Evolutionary conservation across 2,329 filamentous ascomycete genomes (phyloP), one percentile per base, ranked within the genome.

Genomic region (Colletotrichum sidae): DNA sequence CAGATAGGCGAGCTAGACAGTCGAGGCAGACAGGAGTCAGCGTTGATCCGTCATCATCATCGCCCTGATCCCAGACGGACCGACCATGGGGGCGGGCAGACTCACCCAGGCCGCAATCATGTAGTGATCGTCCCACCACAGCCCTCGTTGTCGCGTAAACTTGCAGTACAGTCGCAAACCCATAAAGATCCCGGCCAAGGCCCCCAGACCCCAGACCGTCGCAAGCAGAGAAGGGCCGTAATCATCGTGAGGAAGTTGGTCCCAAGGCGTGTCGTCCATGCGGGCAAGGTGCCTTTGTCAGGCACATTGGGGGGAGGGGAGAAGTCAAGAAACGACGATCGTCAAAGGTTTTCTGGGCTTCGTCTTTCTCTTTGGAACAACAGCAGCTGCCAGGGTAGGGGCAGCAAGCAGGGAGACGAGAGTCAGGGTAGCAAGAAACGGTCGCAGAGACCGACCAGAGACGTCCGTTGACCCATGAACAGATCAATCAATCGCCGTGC

Each of bases 151-250:
- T 33, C 60, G 53, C 41, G 49, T 67, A 42, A 68, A 49, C 63
- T 72, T 72, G 67, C 65, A 69, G 65, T 69, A 70, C 8, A 72
- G 17, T 12, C 70, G 55, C 42, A 71, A 61, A 4, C 42, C 60
- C 11, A 71, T 58, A 52, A 71, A 70, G 17, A 60, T 45, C 2
- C 53, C 47, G 7, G 69, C 53, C 3, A 67, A 45, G 57, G 35
- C 41, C 4, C 41, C 38, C 9, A 69, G 54, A 10, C 38, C n/a
- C 67, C 67, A 69, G 8, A 68, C 33, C 7, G 55, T 60, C 8
- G 45, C 52, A 4, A 67, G 63, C 25, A 68, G 15, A 38, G 39
- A 17, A 11, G 62, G 66, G 41, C 66, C 57, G 25, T 67, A 56
- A 57, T 68, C 62, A 54, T 62, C 66, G 47, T 67, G 51, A 17